phyloP scores from a whole-genome alignment of 225 moss, liverwort and hornwort genomes.

The Ulota crispa region DNA sequence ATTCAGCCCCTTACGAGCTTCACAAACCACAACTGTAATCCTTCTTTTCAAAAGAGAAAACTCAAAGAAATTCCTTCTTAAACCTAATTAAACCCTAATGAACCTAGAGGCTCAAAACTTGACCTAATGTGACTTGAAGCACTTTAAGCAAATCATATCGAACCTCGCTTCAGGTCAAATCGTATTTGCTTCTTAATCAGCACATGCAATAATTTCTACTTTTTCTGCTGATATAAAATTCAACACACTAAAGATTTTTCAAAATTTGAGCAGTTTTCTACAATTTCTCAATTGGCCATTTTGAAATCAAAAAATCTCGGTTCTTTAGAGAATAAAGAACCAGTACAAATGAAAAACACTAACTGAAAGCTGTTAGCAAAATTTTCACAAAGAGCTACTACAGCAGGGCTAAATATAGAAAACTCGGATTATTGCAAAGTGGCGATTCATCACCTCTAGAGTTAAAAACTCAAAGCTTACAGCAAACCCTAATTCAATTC shows the following conservation, averaged over 20 bases:
- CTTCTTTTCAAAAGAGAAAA: background rate
- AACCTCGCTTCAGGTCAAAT: background rate
- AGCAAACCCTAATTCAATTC: background rate
- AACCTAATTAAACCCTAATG: background rate
- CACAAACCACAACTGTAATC: background rate
- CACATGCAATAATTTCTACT: background rate
- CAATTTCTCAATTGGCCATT: background rate
- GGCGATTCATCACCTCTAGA: background rate
- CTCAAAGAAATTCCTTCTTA: background rate
- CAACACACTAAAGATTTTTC: background rate
- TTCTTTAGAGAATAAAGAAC: background rate
- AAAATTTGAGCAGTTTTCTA: background rate
- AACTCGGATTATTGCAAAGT: background rate
- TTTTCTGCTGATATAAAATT: background rate
- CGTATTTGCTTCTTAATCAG: background rate
- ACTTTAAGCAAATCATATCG: background rate
- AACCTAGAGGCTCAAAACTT: background rate
- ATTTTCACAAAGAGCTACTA: background rate
- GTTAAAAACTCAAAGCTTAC: background rate
- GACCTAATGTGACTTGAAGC: background rate
- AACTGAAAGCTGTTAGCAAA: background rate
- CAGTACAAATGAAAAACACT: background rate
- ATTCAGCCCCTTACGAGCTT: background rate
- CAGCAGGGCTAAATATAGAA: background rate
- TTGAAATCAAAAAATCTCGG: background rate